Evolutionary conservation across 495 filamentous ascomycete genomes (phyloP).

Genomic region (Chaetomium tenue): DNA sequence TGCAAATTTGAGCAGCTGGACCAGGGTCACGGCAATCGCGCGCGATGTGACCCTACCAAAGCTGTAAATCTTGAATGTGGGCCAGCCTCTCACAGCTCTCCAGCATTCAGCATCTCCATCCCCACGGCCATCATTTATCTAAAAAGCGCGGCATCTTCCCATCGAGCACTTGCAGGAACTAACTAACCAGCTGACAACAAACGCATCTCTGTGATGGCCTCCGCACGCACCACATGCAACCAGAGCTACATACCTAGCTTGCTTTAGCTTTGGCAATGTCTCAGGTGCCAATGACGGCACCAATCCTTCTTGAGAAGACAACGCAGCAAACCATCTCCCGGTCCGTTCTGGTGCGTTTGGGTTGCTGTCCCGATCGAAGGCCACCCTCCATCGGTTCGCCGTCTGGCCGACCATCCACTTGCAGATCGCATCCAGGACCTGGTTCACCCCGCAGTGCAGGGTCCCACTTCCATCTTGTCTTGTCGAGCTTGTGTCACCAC

Average conservation of each 20-base stretch:
- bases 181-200: neutral
- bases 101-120: neutral
- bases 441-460: neutral
- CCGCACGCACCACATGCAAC: no score
- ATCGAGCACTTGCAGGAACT: neutral
- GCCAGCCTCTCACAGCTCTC: neutral
- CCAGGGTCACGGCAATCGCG: conserved; percentile 17
- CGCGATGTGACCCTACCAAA: neutral
- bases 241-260: no score
- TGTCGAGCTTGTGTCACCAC: neutral
- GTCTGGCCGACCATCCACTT: neutral
- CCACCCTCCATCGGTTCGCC: neutral
- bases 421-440: conserved; percentile 1
- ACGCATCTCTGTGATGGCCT: no score
- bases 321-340: neutral
- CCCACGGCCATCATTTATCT: neutral
- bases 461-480: neutral
- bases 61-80: neutral
- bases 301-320: neutral
- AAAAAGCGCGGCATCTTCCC: neutral
- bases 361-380: neutral
- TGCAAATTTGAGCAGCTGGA: conserved; percentile 16
- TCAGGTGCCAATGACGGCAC: neutral
- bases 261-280: conserved; percentile 9
- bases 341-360: neutral